Evolutionary conservation across 2,329 filamentous ascomycete species (phyloP).

Genomic region (Aspergillus floridensis): DNA sequence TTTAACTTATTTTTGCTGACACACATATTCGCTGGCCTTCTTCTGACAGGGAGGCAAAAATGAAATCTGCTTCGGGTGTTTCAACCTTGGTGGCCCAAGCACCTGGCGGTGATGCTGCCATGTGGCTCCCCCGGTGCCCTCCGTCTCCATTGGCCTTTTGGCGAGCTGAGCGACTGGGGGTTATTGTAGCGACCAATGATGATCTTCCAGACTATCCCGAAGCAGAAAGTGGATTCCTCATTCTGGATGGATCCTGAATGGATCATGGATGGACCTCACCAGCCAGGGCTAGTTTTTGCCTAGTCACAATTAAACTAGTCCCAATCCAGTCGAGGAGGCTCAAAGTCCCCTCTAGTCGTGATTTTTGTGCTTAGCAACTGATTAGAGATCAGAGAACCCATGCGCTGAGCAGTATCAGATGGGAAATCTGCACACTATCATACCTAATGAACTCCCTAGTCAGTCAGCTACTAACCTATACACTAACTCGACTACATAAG

Average conservation of each 20-base stretch:
- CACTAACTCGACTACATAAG: not conserved
- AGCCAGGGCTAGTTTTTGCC: not conserved
- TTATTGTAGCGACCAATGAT: not conserved
- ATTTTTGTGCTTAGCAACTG: not conserved
- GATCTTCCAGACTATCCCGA: not conserved
- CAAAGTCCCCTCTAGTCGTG: not conserved
- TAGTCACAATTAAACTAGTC: not conserved
- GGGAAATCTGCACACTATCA: not conserved
- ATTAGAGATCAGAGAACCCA: not conserved
- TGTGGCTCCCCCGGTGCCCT: constrained; percentile 9
- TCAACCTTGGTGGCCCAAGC: constrained; percentile 7
- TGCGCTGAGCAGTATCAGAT: not conserved
- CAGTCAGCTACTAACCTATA: too few species aligned
- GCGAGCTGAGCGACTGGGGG: not conserved
- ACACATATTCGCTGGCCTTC: not conserved
- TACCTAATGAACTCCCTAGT: not conserved
- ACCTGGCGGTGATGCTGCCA: constrained; percentile 15
- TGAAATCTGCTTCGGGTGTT: not conserved
- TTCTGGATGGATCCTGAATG: too few species aligned
- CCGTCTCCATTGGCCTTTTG: constrained; percentile 4
- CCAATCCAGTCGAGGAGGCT: not conserved
- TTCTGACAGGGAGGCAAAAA: not conserved
- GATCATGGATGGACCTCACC: not conserved
- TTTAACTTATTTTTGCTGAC: not conserved
- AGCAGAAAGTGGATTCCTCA: constrained; percentile 2